Conservation (phyloP, 176 grass and related monocot species). For the Melocanna baccifera region DNA sequence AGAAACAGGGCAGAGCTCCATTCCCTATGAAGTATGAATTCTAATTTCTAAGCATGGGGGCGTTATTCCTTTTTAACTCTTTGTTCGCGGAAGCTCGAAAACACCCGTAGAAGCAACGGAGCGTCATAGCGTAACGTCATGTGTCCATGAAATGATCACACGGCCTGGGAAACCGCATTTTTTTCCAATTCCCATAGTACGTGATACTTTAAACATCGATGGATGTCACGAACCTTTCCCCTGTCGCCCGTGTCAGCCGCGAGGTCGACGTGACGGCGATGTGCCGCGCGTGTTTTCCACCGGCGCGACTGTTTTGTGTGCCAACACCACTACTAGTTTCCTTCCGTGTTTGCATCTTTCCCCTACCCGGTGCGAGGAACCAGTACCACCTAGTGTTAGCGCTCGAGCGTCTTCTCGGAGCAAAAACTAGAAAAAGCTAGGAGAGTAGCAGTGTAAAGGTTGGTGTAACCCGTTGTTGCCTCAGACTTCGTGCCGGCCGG, state of each 20-base stretch:
- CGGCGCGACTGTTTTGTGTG: background rate
- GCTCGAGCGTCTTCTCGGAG: background rate
- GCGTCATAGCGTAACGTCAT: too few species aligned
- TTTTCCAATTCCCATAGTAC: background rate
- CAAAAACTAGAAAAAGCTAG: background rate
- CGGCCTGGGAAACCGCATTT: background rate
- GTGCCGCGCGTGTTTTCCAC: background rate
- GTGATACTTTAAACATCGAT: background rate
- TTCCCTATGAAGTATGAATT: too few species aligned
- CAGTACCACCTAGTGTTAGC: too few species aligned
- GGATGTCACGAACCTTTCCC: background rate
- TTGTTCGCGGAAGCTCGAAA: background rate
- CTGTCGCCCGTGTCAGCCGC: conserved; percentile 2
- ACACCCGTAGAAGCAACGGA: too few species aligned
- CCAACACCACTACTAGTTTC: background rate
- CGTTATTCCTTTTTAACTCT: too few species aligned
- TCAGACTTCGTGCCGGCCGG: background rate
- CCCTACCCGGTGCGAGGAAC: background rate
- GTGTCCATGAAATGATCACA: background rate
- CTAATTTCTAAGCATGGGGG: too few species aligned
- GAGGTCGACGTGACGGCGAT: background rate
- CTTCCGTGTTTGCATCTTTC: background rate
- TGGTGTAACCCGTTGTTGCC: background rate
- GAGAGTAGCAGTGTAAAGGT: background rate
- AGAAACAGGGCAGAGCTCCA: too few species aligned